These are phyloP conservation scores for Tulasnella sp. DNA, from an alignment of 768 basidiomycete species.

Conservation along the genomic window DNA sequence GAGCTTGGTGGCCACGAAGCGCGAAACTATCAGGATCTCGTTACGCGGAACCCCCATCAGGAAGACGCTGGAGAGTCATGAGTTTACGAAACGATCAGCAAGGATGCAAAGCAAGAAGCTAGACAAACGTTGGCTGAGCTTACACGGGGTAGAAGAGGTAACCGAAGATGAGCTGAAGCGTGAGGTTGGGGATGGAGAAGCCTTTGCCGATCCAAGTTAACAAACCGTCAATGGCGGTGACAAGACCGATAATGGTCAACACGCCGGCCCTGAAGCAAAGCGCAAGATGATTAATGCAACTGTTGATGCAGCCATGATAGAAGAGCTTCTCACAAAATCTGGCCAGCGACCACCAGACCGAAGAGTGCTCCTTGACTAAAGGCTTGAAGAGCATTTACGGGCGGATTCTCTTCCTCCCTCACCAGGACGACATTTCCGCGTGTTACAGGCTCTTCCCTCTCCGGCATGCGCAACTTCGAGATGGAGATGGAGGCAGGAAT, in stretches of 20 bases:
- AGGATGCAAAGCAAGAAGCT: neutral
- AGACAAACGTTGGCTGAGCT: neutral
- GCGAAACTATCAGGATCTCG: slow-evolving; percentile 74
- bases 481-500: slow-evolving; percentile 92
- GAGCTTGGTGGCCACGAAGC: slow-evolving; percentile 76
- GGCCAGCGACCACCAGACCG: slow-evolving; percentile 75
- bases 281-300: neutral
- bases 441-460: slow-evolving; percentile 75
- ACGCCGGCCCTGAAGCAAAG: slow-evolving; percentile 52
- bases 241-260: slow-evolving; percentile 70
- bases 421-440: slow-evolving; percentile 71
- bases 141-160: slow-evolving; percentile 77
- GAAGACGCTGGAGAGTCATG: slow-evolving; percentile 3
- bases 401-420: slow-evolving; percentile 42
- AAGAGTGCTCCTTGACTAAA: slow-evolving; percentile 79
- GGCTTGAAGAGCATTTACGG: slow-evolving; percentile 66
- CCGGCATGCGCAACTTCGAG: slow-evolving; percentile 77
- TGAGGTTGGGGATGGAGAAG: slow-evolving; percentile 71
- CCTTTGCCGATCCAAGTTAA: slow-evolving; percentile 83
- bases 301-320: slow-evolving; percentile 16
- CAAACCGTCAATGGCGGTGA: slow-evolving; percentile 71
- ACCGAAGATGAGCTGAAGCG: slow-evolving; percentile 71
- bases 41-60: slow-evolving; percentile 51
- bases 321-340: slow-evolving; percentile 61
- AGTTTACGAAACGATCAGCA: neutral